phyloP scores from a whole-genome alignment of 176 grass and related monocot species.

The Rhipidocladum racemiflorum region DNA sequence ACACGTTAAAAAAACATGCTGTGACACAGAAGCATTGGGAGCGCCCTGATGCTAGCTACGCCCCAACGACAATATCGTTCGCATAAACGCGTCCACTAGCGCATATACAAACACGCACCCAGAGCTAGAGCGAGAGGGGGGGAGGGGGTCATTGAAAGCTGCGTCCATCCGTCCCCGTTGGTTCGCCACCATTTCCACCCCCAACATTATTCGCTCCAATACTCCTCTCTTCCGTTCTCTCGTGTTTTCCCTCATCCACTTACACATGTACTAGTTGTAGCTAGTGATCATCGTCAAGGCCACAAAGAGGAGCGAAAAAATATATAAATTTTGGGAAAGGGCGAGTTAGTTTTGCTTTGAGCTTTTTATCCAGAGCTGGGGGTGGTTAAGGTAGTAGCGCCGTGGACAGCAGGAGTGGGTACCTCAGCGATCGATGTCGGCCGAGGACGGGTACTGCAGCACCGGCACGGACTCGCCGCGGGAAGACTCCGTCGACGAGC shows the following conservation, averaged over 20 bases:
- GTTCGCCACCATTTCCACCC: slow-evolving; percentile 39
- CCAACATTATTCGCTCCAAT: slow-evolving; percentile 19
- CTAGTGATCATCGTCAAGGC: slow-evolving; percentile 3
- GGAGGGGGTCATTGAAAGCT: slow-evolving; percentile 49
- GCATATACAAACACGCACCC: slow-evolving; percentile 43
- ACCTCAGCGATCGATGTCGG: slow-evolving; percentile 26
- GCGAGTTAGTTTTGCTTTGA: slow-evolving; percentile 32
- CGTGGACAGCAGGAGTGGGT: slow-evolving; percentile 22
- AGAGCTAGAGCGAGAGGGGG: not conserved
- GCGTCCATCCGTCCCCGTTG: slow-evolving; percentile 55
- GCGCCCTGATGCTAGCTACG: not conserved
- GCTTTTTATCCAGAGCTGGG: slow-evolving; percentile 33
- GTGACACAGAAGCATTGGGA: too few species aligned
- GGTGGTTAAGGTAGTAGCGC: not conserved
- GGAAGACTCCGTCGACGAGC: slow-evolving; percentile 70
- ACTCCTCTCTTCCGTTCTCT: not conserved
- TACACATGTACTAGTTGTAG: not conserved
- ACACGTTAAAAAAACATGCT: too few species aligned
- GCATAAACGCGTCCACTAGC: slow-evolving; percentile 51
- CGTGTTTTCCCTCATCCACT: not conserved
- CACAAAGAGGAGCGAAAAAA: not conserved
- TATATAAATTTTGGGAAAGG: slow-evolving; percentile 37
- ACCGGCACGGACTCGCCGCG: slow-evolving; percentile 52
- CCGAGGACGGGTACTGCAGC: slow-evolving; percentile 61
- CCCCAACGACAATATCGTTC: slow-evolving; percentile 29